Conservation (phyloP, 345 rosid species). For the Acer yangbiense region DNA sequence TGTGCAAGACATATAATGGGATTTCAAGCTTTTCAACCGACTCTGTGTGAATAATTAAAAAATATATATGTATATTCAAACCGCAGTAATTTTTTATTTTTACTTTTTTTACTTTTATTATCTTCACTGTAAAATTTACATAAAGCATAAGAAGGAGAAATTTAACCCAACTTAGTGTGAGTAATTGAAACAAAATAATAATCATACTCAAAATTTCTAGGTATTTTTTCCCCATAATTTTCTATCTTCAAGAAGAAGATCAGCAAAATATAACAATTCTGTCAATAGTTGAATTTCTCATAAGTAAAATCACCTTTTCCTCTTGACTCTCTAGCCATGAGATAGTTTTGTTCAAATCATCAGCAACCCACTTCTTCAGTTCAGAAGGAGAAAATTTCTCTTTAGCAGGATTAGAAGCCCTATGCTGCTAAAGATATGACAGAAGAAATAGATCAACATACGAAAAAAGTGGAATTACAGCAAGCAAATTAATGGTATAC, state of each 20-base stretch:
- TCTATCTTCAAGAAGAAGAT: neutral
- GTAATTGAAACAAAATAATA: neutral
- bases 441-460: slow-evolving; percentile 15
- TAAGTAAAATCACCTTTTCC: slow-evolving; percentile 60
- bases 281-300: neutral
- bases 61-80: neutral
- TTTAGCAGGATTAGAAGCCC: slow-evolving; percentile 31
- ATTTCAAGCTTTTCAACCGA: neutral
- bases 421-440: slow-evolving; percentile 39
- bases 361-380: slow-evolving; percentile 73
- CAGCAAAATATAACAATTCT: neutral
- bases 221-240: neutral
- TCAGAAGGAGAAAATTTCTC: slow-evolving; percentile 45
- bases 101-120: neutral
- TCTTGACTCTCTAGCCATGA: slow-evolving; percentile 84
- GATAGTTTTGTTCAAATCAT: slow-evolving; percentile 69
- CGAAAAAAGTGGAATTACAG: neutral
- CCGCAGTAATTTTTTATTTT: neutral
- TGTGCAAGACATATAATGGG: neutral
- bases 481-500: neutral
- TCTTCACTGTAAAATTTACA: neutral
- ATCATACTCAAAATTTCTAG: neutral
- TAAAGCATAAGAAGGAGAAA: neutral
- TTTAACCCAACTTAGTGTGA: neutral
- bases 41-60: neutral